phyloP scores from a whole-genome alignment of 495 filamentous ascomycete species.

The Tetracladium setigerum region DNA sequence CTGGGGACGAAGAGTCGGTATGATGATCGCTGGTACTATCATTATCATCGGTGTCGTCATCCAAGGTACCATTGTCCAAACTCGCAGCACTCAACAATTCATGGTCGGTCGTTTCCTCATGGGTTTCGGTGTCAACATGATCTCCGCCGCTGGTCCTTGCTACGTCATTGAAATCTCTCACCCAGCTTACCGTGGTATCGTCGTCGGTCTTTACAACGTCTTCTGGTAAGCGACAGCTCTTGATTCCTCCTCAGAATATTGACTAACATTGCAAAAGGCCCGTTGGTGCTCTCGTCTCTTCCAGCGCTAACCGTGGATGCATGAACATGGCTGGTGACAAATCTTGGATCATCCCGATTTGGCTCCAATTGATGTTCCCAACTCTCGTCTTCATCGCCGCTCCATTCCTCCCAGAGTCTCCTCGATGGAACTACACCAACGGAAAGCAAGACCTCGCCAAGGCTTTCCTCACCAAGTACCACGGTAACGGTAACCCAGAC shows the following conservation, averaged over 20 bases:
- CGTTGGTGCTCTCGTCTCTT: constrained; percentile 17
- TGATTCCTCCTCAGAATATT: background rate
- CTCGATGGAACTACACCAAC: constrained; percentile 21
- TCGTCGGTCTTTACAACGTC: constrained; percentile 56
- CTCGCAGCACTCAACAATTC: constrained; percentile 35
- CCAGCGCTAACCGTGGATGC: background rate
- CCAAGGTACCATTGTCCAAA: constrained; percentile 28
- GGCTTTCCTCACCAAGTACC: constrained; percentile 34
- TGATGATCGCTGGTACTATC: constrained; percentile 39
- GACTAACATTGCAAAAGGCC: constrained; percentile 4
- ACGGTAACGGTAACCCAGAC: constrained; percentile 31
- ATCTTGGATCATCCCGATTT: constrained; percentile 45
- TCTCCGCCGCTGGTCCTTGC: constrained; percentile 60
- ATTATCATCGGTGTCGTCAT: constrained; percentile 43
- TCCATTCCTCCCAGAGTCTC: constrained; percentile 26
- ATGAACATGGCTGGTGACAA: constrained; percentile 11
- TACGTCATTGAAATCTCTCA: constrained; percentile 72
- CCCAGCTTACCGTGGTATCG: constrained; percentile 58
- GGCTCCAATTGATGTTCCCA: constrained; percentile 31
- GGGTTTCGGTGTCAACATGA: constrained; percentile 64
- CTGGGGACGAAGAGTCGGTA: constrained; percentile 39
- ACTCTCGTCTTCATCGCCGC: constrained; percentile 8
- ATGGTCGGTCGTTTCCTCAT: constrained; percentile 72
- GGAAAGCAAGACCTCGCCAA: constrained; percentile 25
- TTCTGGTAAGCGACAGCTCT: constrained; percentile 29